Base-by-base conservation (phyloP, 2,329 filamentous ascomycete species). In the Fusarium verrucosum region DNA sequence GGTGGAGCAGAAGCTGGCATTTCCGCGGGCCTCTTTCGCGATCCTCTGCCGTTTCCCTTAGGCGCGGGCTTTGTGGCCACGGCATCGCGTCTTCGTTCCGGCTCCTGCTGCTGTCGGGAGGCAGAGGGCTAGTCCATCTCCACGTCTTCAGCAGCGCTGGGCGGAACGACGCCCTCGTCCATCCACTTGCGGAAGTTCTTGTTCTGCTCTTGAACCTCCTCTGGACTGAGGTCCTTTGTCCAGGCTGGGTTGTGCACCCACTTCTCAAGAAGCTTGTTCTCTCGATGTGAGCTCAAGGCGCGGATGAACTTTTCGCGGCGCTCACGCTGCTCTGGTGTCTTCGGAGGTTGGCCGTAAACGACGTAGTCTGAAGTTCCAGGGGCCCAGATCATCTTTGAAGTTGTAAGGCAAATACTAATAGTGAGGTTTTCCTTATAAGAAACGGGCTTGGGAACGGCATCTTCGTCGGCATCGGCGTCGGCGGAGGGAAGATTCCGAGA, bases 161-260 rank as follows among this genome's bases (percentile, higher is more conserved):
- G 73, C 5, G 80, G 80, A 22, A 73, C 66, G 35, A 80, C 62
- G 14, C 82, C 84, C 23, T 86, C 82, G 40, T 81, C 79, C 69
- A 81, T 76, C 82, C 85, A 87, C 57, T 77, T 80, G 65, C 81
- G 77, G 69, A 83, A 87, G 55, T 85, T 85, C 72, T 88, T 86
- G 79, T 94, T 94, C 66, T 87, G 87, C 76, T 89, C 86, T 73
- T 90, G 82, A n/a, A 90, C 88, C 70, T 90, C 86, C 66, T 91
- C 91, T 77, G 92, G 90, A 75, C 89, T 90, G 77, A 92, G 81
- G 51, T 92, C 91, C 77, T 92, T 87, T 76, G 96, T 83, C 78
- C 93, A 94, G 62, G 91, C 85, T 58, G 89, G 89, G 82, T 94
- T 91, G 78, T 89, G 89, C 63, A 96, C 87, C 76, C 92, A 82